Conservation (phyloP, 2,329 filamentous ascomycete species). For the Raffaelea arxii region DNA sequence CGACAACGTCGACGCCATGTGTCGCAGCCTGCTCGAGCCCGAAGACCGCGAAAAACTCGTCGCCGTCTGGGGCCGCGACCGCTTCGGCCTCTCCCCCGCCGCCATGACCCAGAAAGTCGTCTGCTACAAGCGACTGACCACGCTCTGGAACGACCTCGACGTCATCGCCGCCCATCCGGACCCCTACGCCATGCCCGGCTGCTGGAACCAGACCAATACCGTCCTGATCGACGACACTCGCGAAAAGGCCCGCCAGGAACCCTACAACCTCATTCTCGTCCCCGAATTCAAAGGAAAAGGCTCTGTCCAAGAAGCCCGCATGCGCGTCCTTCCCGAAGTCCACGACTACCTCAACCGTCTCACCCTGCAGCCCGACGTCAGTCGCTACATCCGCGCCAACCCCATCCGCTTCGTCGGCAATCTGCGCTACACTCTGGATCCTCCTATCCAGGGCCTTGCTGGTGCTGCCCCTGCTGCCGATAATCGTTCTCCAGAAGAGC, state of each 20-base stretch:
- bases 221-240: conserved; percentile 78
- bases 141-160: conserved; percentile 53
- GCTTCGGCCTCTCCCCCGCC: conserved; percentile 51
- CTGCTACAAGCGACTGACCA: conserved; percentile 77
- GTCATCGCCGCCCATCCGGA: conserved; percentile 36
- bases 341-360: conserved; percentile 52
- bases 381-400: conserved; percentile 42
- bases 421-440: too few relatives aligned
- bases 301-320: conserved; percentile 26
- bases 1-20: conserved; percentile 61
- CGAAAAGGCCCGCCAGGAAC: conserved; percentile 74
- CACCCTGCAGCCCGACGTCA: conserved; percentile 48
- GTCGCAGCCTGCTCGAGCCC: conserved; percentile 47
- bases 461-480: too few relatives aligned
- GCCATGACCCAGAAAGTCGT: conserved; percentile 68
- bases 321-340: conserved; percentile 43
- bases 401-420: conserved; percentile 35
- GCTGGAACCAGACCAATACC: conserved; percentile 78
- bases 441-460: too few relatives aligned
- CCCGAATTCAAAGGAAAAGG: conserved; percentile 67
- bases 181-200: conserved; percentile 20
- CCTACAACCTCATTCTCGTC: conserved; percentile 70
- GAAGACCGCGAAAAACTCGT: conserved; percentile 36
- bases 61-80: conserved; percentile 69
- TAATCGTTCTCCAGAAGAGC: too few relatives aligned